Conservation (phyloP, 2,329 filamentous ascomycete species). For the Phyllosticta capitalensis region DNA sequence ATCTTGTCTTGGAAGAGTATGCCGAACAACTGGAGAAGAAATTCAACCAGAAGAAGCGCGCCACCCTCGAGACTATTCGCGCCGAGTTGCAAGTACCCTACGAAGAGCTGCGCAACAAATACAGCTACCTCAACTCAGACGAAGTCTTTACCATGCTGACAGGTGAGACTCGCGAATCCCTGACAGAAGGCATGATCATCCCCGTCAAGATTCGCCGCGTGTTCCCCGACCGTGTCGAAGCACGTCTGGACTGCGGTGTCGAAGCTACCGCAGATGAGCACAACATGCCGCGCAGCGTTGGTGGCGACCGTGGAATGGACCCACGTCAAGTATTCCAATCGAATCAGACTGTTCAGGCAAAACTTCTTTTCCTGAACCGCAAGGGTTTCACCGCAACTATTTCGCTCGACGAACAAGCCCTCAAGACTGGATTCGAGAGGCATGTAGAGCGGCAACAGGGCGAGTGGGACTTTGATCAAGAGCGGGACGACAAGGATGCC, state of each 20-base stretch:
- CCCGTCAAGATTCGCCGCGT: conserved; percentile 81
- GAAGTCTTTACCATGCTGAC: conserved; percentile 96
- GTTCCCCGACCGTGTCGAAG: conserved; percentile 87
- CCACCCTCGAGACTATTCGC: conserved; percentile 90
- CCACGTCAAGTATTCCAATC: conserved; percentile 58
- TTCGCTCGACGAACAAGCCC: conserved; percentile 70
- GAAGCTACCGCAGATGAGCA: conserved; percentile 78
- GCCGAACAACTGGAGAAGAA: conserved; percentile 90
- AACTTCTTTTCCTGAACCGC: conserved; percentile 78
- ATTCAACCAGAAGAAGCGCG: conserved; percentile 88
- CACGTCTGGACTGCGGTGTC: conserved; percentile 86
- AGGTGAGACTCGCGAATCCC: conserved; percentile 75
- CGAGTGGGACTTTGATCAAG: conserved; percentile 80
- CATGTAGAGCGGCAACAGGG: conserved; percentile 62
- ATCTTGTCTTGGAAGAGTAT: conserved; percentile 92
- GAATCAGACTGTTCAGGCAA: conserved; percentile 80
- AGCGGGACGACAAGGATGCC: conserved; percentile 67
- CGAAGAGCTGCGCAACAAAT: conserved; percentile 82
- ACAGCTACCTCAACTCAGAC: conserved; percentile 57
- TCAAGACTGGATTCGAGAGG: conserved; percentile 63
- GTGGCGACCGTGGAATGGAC: conserved; percentile 46
- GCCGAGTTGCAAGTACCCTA: conserved; percentile 88
- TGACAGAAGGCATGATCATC: conserved; percentile 85
- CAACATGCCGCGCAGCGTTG: conserved; percentile 66
- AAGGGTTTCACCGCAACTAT: conserved; percentile 77